Evolutionary conservation across 2,329 filamentous ascomycete species (phyloP).

Genomic region (Alternaria panax): DNA sequence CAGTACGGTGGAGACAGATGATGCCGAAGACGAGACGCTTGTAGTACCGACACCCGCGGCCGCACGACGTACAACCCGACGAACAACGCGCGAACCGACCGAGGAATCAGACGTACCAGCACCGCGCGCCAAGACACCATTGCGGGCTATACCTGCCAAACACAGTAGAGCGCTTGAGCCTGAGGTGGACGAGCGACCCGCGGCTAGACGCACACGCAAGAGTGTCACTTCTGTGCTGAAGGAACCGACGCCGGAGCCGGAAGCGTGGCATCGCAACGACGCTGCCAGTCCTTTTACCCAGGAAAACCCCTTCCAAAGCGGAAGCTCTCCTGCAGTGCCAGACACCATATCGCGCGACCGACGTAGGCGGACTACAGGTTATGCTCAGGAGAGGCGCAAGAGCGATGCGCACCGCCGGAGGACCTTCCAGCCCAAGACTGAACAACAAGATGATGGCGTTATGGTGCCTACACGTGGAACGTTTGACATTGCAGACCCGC

Average conservation of each 20-base stretch:
- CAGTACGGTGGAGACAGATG: conserved; percentile 62
- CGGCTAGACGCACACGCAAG: conserved; percentile 48
- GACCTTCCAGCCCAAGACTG: conserved; percentile 52
- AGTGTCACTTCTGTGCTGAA: conserved; percentile 53
- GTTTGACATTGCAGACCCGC: conserved; percentile 64
- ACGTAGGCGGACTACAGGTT: conserved; percentile 61
- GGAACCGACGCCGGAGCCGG: conserved; percentile 58
- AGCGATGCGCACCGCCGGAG: conserved; percentile 53
- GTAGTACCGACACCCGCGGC: conserved; percentile 54
- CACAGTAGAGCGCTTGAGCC: conserved; percentile 51
- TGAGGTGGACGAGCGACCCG: conserved; percentile 45
- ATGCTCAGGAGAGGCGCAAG: conserved; percentile 52
- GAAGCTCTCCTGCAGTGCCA: conserved; percentile 68
- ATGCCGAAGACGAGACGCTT: conserved; percentile 57
- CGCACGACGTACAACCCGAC: conserved; percentile 38
- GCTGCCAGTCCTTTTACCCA: conserved; percentile 77
- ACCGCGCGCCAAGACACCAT: conserved; percentile 43
- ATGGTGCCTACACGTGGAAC: conserved; percentile 64
- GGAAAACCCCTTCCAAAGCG: conserved; percentile 93
- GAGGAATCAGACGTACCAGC: conserved; percentile 33
- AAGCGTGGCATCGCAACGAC: conserved; percentile 51
- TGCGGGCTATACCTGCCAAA: conserved; percentile 52
- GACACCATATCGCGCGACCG: conserved; percentile 52
- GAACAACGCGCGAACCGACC: conserved; percentile 55
- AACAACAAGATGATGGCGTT: conserved; percentile 61